Base-by-base conservation (phyloP, 345 rosid species). In the Hypericum perforatum region DNA sequence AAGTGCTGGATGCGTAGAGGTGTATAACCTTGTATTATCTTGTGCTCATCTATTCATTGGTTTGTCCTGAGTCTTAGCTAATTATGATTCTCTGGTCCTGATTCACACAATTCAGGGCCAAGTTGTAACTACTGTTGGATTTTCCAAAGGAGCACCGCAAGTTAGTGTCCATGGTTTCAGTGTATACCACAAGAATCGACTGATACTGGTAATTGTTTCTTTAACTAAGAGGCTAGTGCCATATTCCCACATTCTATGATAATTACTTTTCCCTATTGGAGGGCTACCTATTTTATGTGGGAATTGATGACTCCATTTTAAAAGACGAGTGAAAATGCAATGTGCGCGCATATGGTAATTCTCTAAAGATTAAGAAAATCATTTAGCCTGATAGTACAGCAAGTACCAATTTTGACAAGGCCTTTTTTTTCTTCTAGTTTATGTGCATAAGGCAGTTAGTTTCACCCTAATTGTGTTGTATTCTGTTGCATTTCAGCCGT, bases 161-260 rank as follows among this genome's bases (percentile, higher is more conserved):
- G 67, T 87, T 44, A 74, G 65, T 58, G 53, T 87, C 57, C 86
- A 78, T 49, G 98, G 96, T 55, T 91, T 91, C 74, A 85, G 77
- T 58, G 78, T 91, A 47, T 91, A 87, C 66, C 89, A 91, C 74
- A 91, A 81, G 72, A 91, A 91, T 71, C 96, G 98, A 44, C 74
- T 91, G 32, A 85, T 91, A 59, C 69, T 79, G 89, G 98, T 87
- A 64, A 61, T 53, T 63, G 6, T 59, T 51, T 39, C 32, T 59
- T 60, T 7, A 39, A 42, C 46, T n/a, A 43, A 32, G 9, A 51
- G 7, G 7, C 29, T 45, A 22, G 32, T 22, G 32, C 32, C 32
- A 4, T 22, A 22, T 22, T 22, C 32, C 32, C 32, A 22, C 32
- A 1, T 22, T 22, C 32, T 1, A 4, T 22, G 32, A 22, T 22